phyloP scores from a whole-genome alignment of 1,139 yeast genomes.

The Sugiyamaella japonica region DNA sequence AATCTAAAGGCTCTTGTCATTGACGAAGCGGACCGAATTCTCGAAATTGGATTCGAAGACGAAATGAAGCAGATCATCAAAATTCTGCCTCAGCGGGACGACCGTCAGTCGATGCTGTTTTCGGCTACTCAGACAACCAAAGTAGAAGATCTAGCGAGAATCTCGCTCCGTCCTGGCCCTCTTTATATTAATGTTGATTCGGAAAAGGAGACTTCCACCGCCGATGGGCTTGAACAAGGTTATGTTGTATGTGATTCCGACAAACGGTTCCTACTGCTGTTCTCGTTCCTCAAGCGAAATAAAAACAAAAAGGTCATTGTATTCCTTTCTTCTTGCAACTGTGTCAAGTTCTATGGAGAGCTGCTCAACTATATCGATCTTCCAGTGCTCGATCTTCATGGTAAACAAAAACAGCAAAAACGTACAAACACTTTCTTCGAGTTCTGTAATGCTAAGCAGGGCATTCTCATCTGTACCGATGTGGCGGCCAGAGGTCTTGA shows the following conservation, averaged over 20 bases:
- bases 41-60: conserved; percentile 97
- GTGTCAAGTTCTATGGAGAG: conserved; percentile 95
- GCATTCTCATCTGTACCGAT: conserved; percentile 90
- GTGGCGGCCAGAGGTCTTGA: conserved; percentile 99
- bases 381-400: conserved; percentile 94
- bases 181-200: conserved; percentile 92
- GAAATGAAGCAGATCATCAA: conserved; percentile 97
- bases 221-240: conserved; percentile 96
- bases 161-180: conserved; percentile 93
- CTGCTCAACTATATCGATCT: conserved; percentile 90
- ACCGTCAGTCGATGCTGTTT: conserved; percentile 94
- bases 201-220: conserved; percentile 78
- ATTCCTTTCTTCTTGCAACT: conserved; percentile 92
- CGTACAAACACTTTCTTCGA: conserved; percentile 97
- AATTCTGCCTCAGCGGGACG: conserved; percentile 80
- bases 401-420: conserved; percentile 97
- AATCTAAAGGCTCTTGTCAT: conserved; percentile 90
- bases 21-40: conserved; percentile 96
- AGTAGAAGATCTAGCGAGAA: conserved; percentile 96
- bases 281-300: conserved; percentile 90
- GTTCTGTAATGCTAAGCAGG: conserved; percentile 94
- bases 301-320: conserved; percentile 86
- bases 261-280: conserved; percentile 82
- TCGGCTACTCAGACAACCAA: conserved; percentile 99
- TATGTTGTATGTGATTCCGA: conserved; percentile 97